Evolutionary conservation across 1,284 basidiomycete species (phyloP).

Genomic region (Hemileia vastatrix): DNA sequence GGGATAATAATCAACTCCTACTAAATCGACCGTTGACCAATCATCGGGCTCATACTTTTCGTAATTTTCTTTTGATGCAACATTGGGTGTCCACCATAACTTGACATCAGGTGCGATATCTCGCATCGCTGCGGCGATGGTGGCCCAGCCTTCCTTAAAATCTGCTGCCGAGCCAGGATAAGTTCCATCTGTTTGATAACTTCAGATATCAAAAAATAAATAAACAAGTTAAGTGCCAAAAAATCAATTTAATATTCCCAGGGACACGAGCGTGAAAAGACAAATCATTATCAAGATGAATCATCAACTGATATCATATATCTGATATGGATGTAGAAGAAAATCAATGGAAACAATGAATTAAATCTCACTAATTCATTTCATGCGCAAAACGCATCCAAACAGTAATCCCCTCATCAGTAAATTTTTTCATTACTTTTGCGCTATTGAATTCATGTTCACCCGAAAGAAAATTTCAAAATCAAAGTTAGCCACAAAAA

Average conservation of each 20-base stretch:
- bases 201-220: too few species aligned
- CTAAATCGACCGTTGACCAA: constrained; percentile 37
- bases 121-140: constrained; percentile 37
- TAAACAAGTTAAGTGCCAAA: not conserved
- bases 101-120: constrained; percentile 40
- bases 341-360: not conserved
- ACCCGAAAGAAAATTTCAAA: too few species aligned
- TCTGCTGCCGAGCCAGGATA: constrained; percentile 35
- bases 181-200: constrained; percentile 30
- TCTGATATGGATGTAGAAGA: constrained; percentile 23
- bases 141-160: constrained; percentile 45
- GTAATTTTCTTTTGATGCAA: constrained; percentile 31
- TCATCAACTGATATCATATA: constrained; percentile 24
- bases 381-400: constrained; percentile 45
- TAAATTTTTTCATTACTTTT: constrained; percentile 45
- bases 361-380: constrained; percentile 26
- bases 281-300: too few species aligned
- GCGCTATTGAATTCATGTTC: constrained; percentile 3
- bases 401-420: constrained; percentile 44
- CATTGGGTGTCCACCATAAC: constrained; percentile 38
- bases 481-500: too few species aligned
- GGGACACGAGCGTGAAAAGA: not conserved
- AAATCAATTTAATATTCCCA: too few species aligned
- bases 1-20: constrained; percentile 44
- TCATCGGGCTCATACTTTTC: constrained; percentile 37